Base-by-base conservation (phyloP, 768 basidiomycete species). In the Phaeolepiota aurea region DNA sequence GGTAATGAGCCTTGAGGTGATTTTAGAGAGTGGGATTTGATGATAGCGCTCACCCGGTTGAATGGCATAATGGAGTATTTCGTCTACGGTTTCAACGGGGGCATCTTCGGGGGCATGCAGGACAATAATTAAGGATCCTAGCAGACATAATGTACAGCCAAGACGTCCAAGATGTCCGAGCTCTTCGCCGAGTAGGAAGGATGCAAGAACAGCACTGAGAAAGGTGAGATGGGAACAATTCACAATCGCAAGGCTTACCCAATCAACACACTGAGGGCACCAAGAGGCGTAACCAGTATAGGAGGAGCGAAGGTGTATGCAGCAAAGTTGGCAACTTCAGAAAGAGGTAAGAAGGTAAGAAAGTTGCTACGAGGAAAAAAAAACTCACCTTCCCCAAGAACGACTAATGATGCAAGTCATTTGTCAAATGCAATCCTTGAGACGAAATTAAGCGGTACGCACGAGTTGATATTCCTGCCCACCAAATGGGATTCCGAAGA, bases 251-350 rank as follows among this genome's bases (percentile, higher is more conserved):
- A 19, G 33, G 9, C 19, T 4, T 51, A 94, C 92, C 94, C 96
- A 45, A 98, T 87, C 47, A 99, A 74, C 11, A 98, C 96, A 57
- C 88, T 93, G 32, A 96, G 70, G 14, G 94, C 92, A 42, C 96
- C 96, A n/a, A 99, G 64, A 1, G 96, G 96, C 1, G 93, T 97
- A n/a, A 99, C 92, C 42, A 99, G 71, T 55, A 97, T 93, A 50
- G 96, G 90, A 46, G 94, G 96, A 2, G 96, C 96, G 51, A 97
- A 99, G 0, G 90, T 87, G 57, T 97, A 97, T 5, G 94, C 93
- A 7, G 93, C 91, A 62, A 98, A 98, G 64, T 87, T 87, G 41
- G 86, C 85, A 44, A 82, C 82, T 86, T 47, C 37, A 37, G 37
- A 40, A 20, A 13, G 13, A 20, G 34, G 34, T 48, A 30, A 49